These are phyloP conservation scores for Peronospora tabacina DNA, from an alignment of 352 stramenopile species.

Conservation along the genomic window DNA sequence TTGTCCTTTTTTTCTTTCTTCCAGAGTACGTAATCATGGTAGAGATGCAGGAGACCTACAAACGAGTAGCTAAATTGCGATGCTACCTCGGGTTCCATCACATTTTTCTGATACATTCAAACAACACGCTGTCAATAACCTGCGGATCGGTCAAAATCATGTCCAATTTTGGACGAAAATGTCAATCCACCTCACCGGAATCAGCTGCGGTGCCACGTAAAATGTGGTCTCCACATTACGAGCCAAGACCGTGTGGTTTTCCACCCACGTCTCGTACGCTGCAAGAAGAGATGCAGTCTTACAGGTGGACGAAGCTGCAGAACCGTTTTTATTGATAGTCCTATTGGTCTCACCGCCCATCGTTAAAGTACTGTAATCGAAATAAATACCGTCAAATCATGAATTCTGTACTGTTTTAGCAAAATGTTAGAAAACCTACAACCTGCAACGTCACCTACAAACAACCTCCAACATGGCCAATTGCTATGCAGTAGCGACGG, in stretches of 20 bases:
- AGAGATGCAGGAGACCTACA: conserved; percentile 64
- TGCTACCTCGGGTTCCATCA: conserved; percentile 54
- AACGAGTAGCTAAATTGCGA: conserved; percentile 75
- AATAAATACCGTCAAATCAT: not conserved
- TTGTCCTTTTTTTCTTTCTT: conserved; percentile 31
- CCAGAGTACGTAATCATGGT: conserved; percentile 80
- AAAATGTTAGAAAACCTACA: too few species aligned
- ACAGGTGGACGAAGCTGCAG: not conserved
- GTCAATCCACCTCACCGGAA: conserved; percentile 34
- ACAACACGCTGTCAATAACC: not conserved
- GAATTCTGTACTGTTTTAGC: too few species aligned
- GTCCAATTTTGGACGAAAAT: not conserved
- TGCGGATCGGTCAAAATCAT: not conserved
- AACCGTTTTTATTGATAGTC: conserved; percentile 10
- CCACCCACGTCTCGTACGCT: conserved; percentile 65
- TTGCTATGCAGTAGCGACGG: conserved; percentile 3
- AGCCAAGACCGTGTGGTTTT: conserved; percentile 44
- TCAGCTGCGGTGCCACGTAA: conserved; percentile 70
- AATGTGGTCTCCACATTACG: conserved; percentile 74
- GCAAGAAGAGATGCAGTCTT: conserved; percentile 26
- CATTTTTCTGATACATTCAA: conserved; percentile 33
- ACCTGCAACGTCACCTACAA: not conserved
- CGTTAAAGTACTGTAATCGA: not conserved
- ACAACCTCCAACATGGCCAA: not conserved
- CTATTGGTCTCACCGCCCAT: conserved; percentile 22